phyloP scores from a whole-genome alignment of 106 monocot species.

The Dioscorea dumetorum region DNA sequence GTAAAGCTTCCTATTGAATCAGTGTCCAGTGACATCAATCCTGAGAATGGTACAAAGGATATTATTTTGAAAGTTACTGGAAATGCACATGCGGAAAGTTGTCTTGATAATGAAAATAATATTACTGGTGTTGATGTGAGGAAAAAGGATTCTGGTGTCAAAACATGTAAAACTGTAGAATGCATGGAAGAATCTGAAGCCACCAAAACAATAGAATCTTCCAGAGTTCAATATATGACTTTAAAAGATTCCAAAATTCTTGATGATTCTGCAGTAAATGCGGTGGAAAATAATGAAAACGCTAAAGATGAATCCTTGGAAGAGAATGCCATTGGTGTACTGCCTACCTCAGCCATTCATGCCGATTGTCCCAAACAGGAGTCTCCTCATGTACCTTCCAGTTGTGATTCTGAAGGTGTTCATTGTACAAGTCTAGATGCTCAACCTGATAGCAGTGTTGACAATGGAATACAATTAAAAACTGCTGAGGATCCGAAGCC shows the following conservation, averaged over 20 bases:
- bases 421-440: constrained; percentile 4
- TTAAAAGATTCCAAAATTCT: constrained; percentile 2
- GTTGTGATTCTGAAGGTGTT: constrained; percentile 11
- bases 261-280: constrained; percentile 9
- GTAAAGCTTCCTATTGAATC: not conserved
- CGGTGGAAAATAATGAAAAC: constrained; percentile 1
- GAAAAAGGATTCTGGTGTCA: not conserved
- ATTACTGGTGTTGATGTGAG: not conserved
- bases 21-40: constrained; percentile 4
- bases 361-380: not conserved
- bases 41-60: not conserved
- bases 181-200: constrained; percentile 3
- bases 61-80: constrained; percentile 4
- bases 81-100: constrained; percentile 4
- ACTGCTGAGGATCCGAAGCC: constrained; percentile 6
- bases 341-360: not conserved
- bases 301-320: constrained; percentile 4
- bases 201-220: not conserved
- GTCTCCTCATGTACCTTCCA: constrained; percentile 1
- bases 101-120: not conserved
- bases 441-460: constrained; percentile 12
- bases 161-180: constrained; percentile 5
- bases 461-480: constrained; percentile 10
- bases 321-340: constrained; percentile 1
- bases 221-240: not conserved